These are phyloP conservation scores for Epichloe hybrida DNA, from an alignment of 2,329 filamentous ascomycete species.

Conservation along the genomic window DNA sequence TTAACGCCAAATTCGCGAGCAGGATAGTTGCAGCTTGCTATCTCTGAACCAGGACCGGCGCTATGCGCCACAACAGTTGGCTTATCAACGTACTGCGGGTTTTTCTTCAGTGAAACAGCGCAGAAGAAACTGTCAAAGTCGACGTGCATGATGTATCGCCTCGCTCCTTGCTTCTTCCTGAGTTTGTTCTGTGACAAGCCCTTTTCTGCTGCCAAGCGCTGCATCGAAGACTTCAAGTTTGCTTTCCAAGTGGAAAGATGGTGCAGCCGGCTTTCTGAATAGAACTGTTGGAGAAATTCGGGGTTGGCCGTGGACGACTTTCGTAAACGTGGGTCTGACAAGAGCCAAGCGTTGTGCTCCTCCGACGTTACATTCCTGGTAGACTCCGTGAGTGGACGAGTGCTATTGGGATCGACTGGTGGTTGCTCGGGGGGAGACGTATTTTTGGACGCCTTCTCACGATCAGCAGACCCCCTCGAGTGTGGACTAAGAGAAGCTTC, in stretches of 20 bases:
- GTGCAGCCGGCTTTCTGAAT: constrained; percentile 86
- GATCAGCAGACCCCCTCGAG: not conserved
- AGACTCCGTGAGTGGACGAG: constrained; percentile 5
- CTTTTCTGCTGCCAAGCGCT: constrained; percentile 64
- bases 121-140: constrained; percentile 99
- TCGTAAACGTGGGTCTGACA: constrained; percentile 72
- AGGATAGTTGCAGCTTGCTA: constrained; percentile 93
- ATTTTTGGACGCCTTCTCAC: not conserved
- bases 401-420: not conserved
- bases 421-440: not conserved
- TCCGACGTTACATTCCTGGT: constrained; percentile 69
- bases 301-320: constrained; percentile 89
- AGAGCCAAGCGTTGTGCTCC: constrained; percentile 75
- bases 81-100: constrained; percentile 62
- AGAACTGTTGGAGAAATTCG: constrained; percentile 86
- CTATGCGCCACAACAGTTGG: constrained; percentile 86
- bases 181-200: constrained; percentile 27
- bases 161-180: constrained; percentile 45
- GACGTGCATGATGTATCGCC: constrained; percentile 83
- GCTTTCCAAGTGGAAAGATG: constrained; percentile 96
- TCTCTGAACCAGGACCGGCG: constrained; percentile 74
- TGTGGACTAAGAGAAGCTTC: not conserved
- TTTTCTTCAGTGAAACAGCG: constrained; percentile 68
- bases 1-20: constrained; percentile 78
- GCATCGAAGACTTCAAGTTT: constrained; percentile 78